A percentile compares a stretch with the other conserved stretches of the same genome.
phyloP scores from a whole-genome alignment of 2,329 filamentous ascomycete species.

The Epichloe elymi region DNA sequence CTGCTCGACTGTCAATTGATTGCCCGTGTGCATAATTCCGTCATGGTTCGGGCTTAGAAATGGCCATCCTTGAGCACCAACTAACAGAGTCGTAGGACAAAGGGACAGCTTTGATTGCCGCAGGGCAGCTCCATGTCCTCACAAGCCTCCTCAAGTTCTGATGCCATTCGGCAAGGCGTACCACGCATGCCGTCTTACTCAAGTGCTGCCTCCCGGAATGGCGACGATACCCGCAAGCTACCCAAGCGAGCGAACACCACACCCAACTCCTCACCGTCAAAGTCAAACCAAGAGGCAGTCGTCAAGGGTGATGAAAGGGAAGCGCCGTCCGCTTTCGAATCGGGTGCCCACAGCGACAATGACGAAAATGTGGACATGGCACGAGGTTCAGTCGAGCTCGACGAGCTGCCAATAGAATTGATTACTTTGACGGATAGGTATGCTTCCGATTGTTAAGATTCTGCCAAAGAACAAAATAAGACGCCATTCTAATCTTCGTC shows the following conservation, averaged over 20 bases:
- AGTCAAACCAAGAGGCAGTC: slow-evolving; percentile 10
- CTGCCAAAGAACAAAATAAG: not conserved
- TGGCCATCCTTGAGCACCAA: not conserved
- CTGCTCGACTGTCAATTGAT: not conserved
- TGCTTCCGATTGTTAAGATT: slow-evolving; percentile 2
- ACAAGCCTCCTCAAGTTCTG: slow-evolving; percentile 15
- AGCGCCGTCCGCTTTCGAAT: slow-evolving; percentile 37
- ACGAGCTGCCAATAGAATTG: slow-evolving; percentile 88
- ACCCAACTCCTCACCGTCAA: slow-evolving; percentile 20
- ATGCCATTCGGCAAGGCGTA: slow-evolving; percentile 17
- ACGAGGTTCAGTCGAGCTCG: slow-evolving; percentile 55
- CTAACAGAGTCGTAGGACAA: not conserved
- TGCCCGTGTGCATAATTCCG: not conserved
- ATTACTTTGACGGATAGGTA: slow-evolving; percentile 81
- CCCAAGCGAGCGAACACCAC: slow-evolving; percentile 35
- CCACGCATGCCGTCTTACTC: slow-evolving; percentile 19
- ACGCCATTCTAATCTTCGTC: not conserved
- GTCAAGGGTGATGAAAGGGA: slow-evolving; percentile 16
- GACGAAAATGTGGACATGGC: slow-evolving; percentile 35
- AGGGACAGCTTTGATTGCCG: slow-evolving; percentile 11
- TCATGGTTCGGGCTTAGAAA: not conserved
- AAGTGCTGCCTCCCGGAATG: slow-evolving; percentile 14
- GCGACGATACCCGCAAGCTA: slow-evolving; percentile 18
- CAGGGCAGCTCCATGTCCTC: slow-evolving; percentile 21
- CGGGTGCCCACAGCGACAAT: slow-evolving; percentile 24